Percentiles rank a stretch among this genome's conserved stretches.
These are phyloP conservation scores for Ceratorhiza oryzae-sativae DNA, from an alignment of 1,284 basidiomycete genomes.

Conservation along the genomic window DNA sequence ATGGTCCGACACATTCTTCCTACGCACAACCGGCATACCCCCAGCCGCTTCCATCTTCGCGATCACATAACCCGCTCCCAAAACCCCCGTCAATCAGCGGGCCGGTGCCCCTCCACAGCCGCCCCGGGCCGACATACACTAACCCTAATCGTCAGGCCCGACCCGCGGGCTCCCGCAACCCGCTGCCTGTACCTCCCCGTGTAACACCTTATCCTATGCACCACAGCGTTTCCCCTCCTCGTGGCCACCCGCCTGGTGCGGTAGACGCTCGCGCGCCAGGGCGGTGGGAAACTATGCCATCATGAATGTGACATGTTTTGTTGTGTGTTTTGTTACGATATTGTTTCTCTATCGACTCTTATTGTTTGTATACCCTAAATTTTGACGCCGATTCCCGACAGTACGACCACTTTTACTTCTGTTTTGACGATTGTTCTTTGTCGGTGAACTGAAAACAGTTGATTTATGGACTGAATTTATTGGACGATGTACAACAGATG, in stretches of 20 bases:
- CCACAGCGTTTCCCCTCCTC: constrained; percentile 40
- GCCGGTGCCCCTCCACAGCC: constrained; percentile 26
- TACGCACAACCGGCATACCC: constrained; percentile 10
- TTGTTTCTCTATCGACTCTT: constrained; percentile 11
- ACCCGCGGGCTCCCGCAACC: constrained; percentile 19
- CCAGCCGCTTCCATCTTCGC: constrained; percentile 1
- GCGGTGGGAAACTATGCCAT: constrained; percentile 35
- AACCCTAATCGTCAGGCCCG: constrained; percentile 24
- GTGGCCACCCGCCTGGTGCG: constrained; percentile 38
- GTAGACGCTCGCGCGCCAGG: constrained; percentile 29
- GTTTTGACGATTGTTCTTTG: background rate
- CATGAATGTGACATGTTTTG: constrained; percentile 21
- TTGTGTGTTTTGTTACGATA: constrained; percentile 36
- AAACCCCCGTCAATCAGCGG: constrained; percentile 30
- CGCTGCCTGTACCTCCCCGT: constrained; percentile 38
- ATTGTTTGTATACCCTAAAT: constrained; percentile 22
- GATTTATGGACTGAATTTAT: constrained; percentile 41
- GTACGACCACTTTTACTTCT: background rate
- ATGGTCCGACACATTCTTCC: constrained; percentile 1
- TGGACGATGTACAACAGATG: constrained; percentile 39
- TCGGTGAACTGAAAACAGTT: constrained; percentile 17
- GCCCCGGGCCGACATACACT: background rate
- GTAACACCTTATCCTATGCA: constrained; percentile 37
- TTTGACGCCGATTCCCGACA: constrained; percentile 21
- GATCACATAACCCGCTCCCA: constrained; percentile 30